phyloP scores from a whole-genome alignment of 1,284 basidiomycete genomes.

The Agroathelia rolfsii region DNA sequence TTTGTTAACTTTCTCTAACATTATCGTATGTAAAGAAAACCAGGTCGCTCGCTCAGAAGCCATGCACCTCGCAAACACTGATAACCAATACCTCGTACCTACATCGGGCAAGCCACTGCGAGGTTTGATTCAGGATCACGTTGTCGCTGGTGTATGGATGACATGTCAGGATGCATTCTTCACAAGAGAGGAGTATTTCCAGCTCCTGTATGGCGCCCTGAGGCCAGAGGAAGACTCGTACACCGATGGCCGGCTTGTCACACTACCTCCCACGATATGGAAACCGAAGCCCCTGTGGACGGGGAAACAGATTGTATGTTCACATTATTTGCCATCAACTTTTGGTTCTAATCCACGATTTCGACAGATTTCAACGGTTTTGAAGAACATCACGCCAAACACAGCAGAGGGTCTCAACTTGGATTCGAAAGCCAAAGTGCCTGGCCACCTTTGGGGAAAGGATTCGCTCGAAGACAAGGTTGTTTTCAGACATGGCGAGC shows the following conservation, averaged over 20 bases:
- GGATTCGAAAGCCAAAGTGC: conserved; percentile 80
- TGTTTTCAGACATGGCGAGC: conserved; percentile 87
- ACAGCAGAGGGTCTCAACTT: conserved; percentile 82
- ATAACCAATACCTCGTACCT: conserved; percentile 97
- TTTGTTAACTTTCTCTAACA: conserved; percentile 6
- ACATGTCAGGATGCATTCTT: conserved; percentile 95
- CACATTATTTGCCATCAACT: conserved; percentile 5
- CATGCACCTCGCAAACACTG: conserved; percentile 92
- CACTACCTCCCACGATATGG: conserved; percentile 87
- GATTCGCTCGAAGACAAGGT: conserved; percentile 80
- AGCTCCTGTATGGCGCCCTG: conserved; percentile 92
- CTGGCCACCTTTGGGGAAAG: conserved; percentile 75
- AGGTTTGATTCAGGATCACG: conserved; percentile 98
- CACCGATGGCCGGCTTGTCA: conserved; percentile 62
- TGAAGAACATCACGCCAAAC: conserved; percentile 85
- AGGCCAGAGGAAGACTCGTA: conserved; percentile 79
- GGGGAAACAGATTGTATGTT: conserved; percentile 89
- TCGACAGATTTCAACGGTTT: conserved; percentile 81
- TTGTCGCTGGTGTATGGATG: conserved; percentile 99
- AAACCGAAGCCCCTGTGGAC: conserved; percentile 92
- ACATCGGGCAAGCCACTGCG: conserved; percentile 97
- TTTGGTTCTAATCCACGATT: conserved; percentile 4
- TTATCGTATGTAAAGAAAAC: conserved; percentile 48
- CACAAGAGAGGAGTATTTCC: conserved; percentile 92
- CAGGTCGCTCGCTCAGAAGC: conserved; percentile 91